Conservation (phyloP, 78 protist species). For the Blattamonas nauphoetae region DNA sequence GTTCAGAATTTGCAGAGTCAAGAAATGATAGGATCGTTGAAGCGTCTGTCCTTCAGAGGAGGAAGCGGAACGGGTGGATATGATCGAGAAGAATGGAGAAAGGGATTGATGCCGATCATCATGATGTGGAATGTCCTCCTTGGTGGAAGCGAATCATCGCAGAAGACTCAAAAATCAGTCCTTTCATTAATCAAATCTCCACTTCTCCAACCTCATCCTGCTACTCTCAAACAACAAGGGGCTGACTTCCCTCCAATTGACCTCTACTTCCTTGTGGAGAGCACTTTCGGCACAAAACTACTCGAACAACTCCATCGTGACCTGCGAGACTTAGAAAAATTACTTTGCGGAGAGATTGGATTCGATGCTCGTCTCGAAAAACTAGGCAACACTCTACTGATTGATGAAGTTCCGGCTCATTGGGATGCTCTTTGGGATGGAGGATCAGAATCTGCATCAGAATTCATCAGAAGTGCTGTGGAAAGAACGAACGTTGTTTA, state of each 20-base stretch:
- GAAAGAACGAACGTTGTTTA: constrained; percentile 10
- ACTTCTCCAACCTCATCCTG: no score
- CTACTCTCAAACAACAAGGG: not conserved
- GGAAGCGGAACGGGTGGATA: not conserved
- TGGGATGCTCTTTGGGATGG: not conserved
- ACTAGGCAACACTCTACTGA: not conserved
- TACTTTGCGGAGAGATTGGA: not conserved
- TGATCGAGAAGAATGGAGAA: not conserved
- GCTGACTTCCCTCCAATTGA: not conserved
- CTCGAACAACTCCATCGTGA: not conserved
- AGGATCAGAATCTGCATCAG: constrained; percentile 38
- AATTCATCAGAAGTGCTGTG: constrained; percentile 26
- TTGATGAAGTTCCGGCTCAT: not conserved
- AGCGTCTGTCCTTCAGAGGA: not conserved
- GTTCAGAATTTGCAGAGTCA: not conserved
- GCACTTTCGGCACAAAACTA: not conserved
- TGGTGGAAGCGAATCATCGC: not conserved
- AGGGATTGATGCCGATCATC: not conserved
- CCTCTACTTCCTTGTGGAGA: not conserved
- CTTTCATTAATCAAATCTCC: no score
- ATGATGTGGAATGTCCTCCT: not conserved
- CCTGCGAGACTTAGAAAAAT: not conserved
- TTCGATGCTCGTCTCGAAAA: not conserved
- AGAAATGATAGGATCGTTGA: not conserved
- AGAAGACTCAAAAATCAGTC: constrained; percentile 10